These are phyloP conservation scores for Geotrichum citri-aurantii DNA, from an alignment of 1,139 yeast species.

Conservation along the genomic window DNA sequence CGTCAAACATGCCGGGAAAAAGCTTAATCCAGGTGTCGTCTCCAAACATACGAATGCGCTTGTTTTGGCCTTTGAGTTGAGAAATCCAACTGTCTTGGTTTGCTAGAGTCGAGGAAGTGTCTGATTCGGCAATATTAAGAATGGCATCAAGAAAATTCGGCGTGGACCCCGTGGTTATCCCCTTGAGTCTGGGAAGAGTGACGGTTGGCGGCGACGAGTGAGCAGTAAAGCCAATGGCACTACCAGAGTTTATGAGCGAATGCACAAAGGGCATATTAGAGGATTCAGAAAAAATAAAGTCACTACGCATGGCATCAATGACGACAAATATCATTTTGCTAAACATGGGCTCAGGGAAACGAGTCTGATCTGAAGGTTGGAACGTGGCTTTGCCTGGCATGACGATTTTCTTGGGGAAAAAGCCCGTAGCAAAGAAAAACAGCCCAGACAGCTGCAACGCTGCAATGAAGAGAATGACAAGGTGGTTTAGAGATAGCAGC, in stretches of 20 bases:
- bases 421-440: constrained; percentile 66
- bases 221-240: constrained; percentile 84
- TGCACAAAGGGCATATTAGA: constrained; percentile 68
- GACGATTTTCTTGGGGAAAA: constrained; percentile 80
- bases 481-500: constrained; percentile 17
- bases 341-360: constrained; percentile 45
- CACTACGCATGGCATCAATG: constrained; percentile 88
- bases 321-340: constrained; percentile 72
- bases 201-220: constrained; percentile 95
- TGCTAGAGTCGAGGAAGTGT: constrained; percentile 64
- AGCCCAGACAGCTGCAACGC: constrained; percentile 49
- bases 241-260: constrained; percentile 53
- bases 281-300: constrained; percentile 60
- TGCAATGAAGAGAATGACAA: constrained; percentile 28
- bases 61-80: constrained; percentile 48
- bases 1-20: constrained; percentile 62
- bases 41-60: constrained; percentile 76
- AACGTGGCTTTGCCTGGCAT: constrained; percentile 47
- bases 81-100: constrained; percentile 83
- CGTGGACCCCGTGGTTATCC: constrained; percentile 88
- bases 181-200: constrained; percentile 87
- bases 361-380: constrained; percentile 26
- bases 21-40: constrained; percentile 96
- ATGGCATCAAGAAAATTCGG: constrained; percentile 96
- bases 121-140: constrained; percentile 88